phyloP scores from a whole-genome alignment of 176 grass and related monocot species.

The Aegilops tauschii region DNA sequence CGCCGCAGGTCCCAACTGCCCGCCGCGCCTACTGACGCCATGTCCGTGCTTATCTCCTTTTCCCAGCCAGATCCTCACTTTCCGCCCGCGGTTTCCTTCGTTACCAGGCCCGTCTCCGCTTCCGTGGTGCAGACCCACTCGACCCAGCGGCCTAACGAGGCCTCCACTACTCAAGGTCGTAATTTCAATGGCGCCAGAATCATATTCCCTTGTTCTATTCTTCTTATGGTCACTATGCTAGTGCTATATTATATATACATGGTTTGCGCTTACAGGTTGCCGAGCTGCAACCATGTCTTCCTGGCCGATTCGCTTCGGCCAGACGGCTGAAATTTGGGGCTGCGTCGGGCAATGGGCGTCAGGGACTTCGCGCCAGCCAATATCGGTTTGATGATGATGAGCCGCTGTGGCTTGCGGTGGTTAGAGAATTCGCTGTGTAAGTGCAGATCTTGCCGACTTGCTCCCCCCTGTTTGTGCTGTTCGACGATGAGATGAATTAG shows the following conservation, averaged over 20 bases:
- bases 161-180: conserved; percentile 24
- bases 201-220: neutral
- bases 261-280: conserved; percentile 22
- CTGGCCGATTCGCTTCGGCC: neutral
- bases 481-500: neutral
- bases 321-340: neutral
- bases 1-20: neutral
- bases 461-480: neutral
- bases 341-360: conserved; percentile 2
- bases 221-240: neutral
- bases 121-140: neutral
- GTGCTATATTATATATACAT: neutral
- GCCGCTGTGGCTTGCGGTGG: conserved; percentile 38
- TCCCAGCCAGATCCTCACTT: neutral
- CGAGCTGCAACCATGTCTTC: neutral
- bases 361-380: neutral
- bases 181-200: neutral
- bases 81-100: neutral
- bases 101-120: neutral
- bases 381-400: conserved; percentile 41
- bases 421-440: conserved; percentile 33
- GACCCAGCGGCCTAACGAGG: neutral
- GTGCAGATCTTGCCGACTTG: conserved; percentile 3
- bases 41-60: neutral
- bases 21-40: neutral